Conservation (phyloP, 2,329 filamentous ascomycete species). For the Pseudogymnoascus sp. region DNA sequence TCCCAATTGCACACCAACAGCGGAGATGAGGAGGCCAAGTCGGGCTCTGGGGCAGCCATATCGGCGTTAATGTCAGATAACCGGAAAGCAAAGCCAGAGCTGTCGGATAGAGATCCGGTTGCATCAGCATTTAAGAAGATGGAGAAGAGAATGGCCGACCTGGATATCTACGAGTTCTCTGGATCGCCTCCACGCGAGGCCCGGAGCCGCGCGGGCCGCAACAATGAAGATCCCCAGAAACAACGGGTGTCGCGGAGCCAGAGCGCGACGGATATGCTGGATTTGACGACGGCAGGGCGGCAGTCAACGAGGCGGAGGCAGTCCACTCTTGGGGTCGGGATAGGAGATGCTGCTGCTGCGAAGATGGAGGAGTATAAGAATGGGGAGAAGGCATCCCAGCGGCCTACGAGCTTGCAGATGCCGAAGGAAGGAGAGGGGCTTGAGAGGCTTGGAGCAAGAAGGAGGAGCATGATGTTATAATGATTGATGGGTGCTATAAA, state of each 20-base stretch:
- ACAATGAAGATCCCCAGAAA: background rate
- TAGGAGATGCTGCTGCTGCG: slow-evolving; percentile 9
- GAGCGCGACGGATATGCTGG: slow-evolving; percentile 2
- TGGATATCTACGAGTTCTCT: slow-evolving; percentile 25
- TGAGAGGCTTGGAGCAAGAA: slow-evolving; percentile 24
- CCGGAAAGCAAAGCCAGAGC: slow-evolving; percentile 21
- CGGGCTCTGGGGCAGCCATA: slow-evolving; percentile 20
- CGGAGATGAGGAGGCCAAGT: background rate
- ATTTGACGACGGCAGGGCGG: background rate
- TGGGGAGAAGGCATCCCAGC: slow-evolving; percentile 16
- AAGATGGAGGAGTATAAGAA: slow-evolving; percentile 16
- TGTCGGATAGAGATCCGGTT: slow-evolving; percentile 17
- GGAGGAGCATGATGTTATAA: slow-evolving; percentile 29
- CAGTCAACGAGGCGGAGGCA: slow-evolving; percentile 20
- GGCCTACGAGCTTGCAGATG: slow-evolving; percentile 14
- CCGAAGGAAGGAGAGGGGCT: slow-evolving; percentile 17
- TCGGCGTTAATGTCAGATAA: slow-evolving; percentile 24
- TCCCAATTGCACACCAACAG: slow-evolving; percentile 21
- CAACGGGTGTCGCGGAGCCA: background rate
- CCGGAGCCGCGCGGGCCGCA: background rate
- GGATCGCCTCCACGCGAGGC: slow-evolving; percentile 16
- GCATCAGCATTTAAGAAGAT: slow-evolving; percentile 7
- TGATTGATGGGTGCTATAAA: slow-evolving; percentile 18
- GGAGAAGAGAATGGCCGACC: slow-evolving; percentile 17
- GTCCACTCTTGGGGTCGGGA: slow-evolving; percentile 20